Evolutionary conservation across 2,329 filamentous ascomycete species (phyloP).

Genomic region (Neofusicoccum kwambonambiense): DNA sequence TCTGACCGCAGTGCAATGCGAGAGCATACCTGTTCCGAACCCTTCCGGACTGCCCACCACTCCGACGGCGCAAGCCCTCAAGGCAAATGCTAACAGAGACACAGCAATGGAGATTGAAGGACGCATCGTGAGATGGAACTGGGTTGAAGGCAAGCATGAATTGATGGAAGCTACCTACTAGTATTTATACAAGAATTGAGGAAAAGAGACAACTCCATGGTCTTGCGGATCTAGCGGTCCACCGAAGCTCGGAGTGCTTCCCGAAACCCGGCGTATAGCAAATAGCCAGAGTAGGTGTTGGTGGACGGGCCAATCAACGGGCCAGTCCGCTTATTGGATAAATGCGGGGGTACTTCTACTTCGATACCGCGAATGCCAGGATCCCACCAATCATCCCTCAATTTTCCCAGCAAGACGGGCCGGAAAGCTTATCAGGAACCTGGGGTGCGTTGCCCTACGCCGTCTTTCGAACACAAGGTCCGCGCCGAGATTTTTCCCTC

Average conservation of each 20-base stretch:
- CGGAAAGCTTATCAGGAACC: background rate
- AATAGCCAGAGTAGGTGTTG: background rate
- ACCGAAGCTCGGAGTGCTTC: background rate
- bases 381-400: conserved; percentile 1
- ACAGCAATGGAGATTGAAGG: background rate
- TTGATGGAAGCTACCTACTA: background rate
- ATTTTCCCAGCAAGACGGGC: background rate
- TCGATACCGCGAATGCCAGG: background rate
- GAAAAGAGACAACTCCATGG: background rate
- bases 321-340: background rate
- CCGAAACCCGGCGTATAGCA: conserved; percentile 11
- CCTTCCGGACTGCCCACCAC: conserved; percentile 44
- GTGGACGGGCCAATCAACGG: background rate
- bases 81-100: conserved; percentile 1
- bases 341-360: conserved; percentile 11
- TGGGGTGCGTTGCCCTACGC: conserved; percentile 4
- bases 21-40: conserved; percentile 44
- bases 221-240: background rate
- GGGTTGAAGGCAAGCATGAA: background rate
- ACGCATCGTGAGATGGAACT: background rate
- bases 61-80: conserved; percentile 9
- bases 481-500: conserved; percentile 3
- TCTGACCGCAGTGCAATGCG: no score
- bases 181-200: background rate
- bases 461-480: background rate